phyloP scores from a whole-genome alignment of 768 basidiomycete species.

The Termitomyces heimii region DNA sequence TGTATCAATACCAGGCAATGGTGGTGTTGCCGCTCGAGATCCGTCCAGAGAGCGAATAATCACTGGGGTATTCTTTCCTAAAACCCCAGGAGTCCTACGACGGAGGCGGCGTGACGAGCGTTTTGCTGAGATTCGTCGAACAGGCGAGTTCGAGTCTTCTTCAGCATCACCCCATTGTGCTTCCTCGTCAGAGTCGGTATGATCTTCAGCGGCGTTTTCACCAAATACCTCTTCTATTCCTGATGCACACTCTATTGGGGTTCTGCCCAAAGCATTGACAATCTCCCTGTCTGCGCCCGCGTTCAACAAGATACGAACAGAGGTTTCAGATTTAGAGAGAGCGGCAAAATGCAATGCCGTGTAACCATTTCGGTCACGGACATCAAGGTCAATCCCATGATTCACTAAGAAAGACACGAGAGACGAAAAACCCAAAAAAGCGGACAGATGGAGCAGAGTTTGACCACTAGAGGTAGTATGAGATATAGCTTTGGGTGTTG shows the following conservation, averaged over 20 bases:
- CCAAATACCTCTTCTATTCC: conserved; percentile 31
- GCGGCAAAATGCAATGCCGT: conserved; percentile 88
- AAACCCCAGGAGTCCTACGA: conserved; percentile 20
- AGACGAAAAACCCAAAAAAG: conserved; percentile 68
- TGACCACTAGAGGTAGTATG: conserved; percentile 69
- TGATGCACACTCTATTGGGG: conserved; percentile 51
- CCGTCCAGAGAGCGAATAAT: conserved; percentile 21
- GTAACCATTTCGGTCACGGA: conserved; percentile 83
- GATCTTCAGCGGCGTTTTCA: conserved; percentile 20
- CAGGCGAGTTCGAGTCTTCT: conserved; percentile 47
- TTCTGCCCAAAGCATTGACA: conserved; percentile 67
- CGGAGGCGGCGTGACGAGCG: conserved; percentile 30
- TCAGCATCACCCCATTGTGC: conserved; percentile 67
- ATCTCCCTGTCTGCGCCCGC: conserved; percentile 80
- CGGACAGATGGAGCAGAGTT: conserved; percentile 84
- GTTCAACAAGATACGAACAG: conserved; percentile 60
- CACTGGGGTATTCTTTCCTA: conserved; percentile 22
- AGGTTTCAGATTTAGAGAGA: conserved; percentile 54
- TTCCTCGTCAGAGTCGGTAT: conserved; percentile 36
- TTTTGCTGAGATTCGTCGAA: conserved; percentile 25
- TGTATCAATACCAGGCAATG: conserved; percentile 14
- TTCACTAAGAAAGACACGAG: conserved; percentile 68
- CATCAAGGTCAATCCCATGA: conserved; percentile 73
- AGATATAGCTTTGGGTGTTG: conserved; percentile 57
- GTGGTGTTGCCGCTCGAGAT: conserved; percentile 27